Conservation (phyloP, 768 basidiomycete genomes). For the Terana coerulea region DNA sequence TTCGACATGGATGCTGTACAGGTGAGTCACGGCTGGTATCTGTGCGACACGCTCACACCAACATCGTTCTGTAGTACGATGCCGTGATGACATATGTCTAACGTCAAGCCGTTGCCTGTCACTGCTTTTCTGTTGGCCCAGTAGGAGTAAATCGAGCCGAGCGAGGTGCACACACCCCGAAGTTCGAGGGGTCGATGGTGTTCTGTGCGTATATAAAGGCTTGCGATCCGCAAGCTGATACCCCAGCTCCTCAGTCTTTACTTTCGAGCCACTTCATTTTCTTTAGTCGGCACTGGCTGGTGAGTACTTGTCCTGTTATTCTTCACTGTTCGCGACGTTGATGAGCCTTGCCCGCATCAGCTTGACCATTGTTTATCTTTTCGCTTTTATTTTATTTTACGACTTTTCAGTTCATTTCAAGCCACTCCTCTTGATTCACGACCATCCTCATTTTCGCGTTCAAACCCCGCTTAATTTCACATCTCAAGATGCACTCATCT, state of each 20-base stretch:
- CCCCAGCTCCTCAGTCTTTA: constrained; percentile 11
- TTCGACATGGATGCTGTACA: too few relatives aligned
- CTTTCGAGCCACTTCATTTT: constrained; percentile 7
- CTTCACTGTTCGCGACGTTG: neutral
- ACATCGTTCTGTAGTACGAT: too few relatives aligned
- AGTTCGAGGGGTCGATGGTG: too few relatives aligned
- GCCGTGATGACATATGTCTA: too few relatives aligned
- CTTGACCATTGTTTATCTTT: constrained; percentile 2
- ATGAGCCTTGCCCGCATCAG: neutral
- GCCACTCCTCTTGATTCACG: constrained; percentile 1
- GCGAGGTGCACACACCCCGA: too few relatives aligned
- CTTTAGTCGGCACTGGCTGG: constrained; percentile 11
- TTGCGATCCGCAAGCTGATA: neutral
- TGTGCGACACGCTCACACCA: too few relatives aligned
- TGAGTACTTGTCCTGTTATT: neutral
- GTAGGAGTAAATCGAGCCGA: too few relatives aligned
- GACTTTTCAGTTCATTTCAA: neutral
- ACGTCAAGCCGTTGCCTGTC: too few relatives aligned
- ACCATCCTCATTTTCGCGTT: neutral
- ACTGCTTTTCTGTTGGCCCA: too few relatives aligned
- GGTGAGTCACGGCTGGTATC: too few relatives aligned
- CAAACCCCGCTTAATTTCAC: too few relatives aligned
- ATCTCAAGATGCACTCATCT: constrained; percentile 7
- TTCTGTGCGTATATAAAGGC: neutral
- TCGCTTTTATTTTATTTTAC: constrained; percentile 11